Evolutionary conservation across 352 stramenopile genomes (phyloP).

Genomic region (Elongisporangium prolatum): DNA sequence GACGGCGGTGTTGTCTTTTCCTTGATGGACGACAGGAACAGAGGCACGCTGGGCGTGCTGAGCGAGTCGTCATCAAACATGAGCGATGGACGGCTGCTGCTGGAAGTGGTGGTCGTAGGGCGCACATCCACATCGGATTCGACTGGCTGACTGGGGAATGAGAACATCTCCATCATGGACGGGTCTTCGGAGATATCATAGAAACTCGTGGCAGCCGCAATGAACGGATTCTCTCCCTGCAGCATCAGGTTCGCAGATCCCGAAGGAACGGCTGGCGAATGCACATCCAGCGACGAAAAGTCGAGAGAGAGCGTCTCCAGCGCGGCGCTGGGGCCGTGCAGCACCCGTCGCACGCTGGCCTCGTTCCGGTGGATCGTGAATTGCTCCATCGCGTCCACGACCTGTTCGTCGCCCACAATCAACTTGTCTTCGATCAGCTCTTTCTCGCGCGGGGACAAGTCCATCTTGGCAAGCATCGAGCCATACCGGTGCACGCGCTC

Average conservation of each 20-base stretch:
- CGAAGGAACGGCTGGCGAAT: conserved; percentile 25
- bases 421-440: conserved; percentile 68
- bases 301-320: conserved; percentile 52
- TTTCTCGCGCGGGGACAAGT: conserved; percentile 55
- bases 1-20: conserved; percentile 56
- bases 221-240: conserved; percentile 33
- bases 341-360: conserved; percentile 37
- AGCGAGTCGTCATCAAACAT: conserved; percentile 59
- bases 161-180: conserved; percentile 18
- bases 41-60: conserved; percentile 23
- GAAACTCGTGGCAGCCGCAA: conserved; percentile 26
- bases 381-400: conserved; percentile 78
- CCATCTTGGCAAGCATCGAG: conserved; percentile 58
- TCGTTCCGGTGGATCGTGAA: conserved; percentile 57
- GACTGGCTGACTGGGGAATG: neutral
- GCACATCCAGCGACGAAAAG: conserved; percentile 48
- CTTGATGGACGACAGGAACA: conserved; percentile 66
- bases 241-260: conserved; percentile 41
- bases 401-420: conserved; percentile 64
- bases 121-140: neutral
- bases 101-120: conserved; percentile 8
- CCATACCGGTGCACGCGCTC: conserved; percentile 68
- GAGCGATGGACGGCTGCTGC: conserved; percentile 35
- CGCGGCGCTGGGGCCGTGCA: conserved; percentile 33
- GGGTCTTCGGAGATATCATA: conserved; percentile 17